These are phyloP conservation scores for Penicillium waksmanii DNA, from an alignment of 495 filamentous ascomycete species.

Conservation along the genomic window DNA sequence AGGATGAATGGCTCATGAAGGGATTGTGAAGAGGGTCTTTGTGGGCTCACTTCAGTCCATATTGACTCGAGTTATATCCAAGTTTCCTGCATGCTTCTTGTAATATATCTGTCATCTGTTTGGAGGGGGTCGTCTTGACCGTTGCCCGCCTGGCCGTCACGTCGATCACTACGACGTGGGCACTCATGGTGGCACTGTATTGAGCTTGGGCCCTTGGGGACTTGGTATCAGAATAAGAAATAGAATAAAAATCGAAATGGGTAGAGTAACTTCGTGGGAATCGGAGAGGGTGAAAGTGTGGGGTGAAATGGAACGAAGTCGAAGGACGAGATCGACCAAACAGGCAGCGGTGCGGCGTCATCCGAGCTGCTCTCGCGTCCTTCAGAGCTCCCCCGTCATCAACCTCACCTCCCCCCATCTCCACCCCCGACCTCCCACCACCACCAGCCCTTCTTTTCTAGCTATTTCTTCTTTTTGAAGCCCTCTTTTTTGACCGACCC, in stretches of 20 bases:
- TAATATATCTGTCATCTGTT: conserved; percentile 78
- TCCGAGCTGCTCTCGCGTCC: conserved; percentile 44
- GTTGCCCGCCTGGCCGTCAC: conserved; percentile 69
- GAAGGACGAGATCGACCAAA: conserved; percentile 28
- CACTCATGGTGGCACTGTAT: conserved; percentile 62
- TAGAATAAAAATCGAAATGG: background rate
- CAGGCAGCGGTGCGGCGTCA: conserved; percentile 54
- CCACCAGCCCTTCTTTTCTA: conserved; percentile 12
- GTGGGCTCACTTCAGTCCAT: conserved; percentile 73
- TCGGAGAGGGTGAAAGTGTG: conserved; percentile 9
- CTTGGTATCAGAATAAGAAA: background rate
- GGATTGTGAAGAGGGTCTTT: background rate
- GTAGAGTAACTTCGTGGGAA: background rate
- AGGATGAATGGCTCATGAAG: background rate
- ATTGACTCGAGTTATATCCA: conserved; percentile 69
- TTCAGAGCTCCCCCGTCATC: conserved; percentile 37
- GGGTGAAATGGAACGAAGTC: conserved; percentile 21
- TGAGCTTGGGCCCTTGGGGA: background rate
- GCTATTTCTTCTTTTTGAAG: conserved; percentile 13
- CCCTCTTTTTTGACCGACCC: conserved; percentile 11
- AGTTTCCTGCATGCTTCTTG: conserved; percentile 85
- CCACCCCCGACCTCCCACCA: conserved; percentile 23
- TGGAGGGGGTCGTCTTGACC: conserved; percentile 83
- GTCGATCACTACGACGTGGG: conserved; percentile 87
- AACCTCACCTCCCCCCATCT: conserved; percentile 35